phyloP scores from a whole-genome alignment of 371 early-diverging fungal species.

The Mucor circinelloides region DNA sequence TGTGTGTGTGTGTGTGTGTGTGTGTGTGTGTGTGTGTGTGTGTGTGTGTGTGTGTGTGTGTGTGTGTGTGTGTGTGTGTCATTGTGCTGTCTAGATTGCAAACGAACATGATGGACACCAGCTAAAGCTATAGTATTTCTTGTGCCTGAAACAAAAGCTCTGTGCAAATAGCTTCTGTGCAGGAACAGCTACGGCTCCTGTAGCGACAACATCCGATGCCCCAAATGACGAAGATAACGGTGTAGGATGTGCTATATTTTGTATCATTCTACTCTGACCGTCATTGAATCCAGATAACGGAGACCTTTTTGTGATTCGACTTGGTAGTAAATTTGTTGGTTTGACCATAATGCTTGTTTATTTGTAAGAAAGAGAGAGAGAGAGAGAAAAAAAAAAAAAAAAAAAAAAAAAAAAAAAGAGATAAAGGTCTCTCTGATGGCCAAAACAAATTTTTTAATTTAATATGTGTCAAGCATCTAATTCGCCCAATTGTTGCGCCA shows the following conservation, averaged over 20 bases:
- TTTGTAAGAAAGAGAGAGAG: background rate
- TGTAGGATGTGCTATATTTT: background rate
- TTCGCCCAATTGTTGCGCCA: conserved; percentile 26
- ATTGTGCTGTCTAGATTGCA: background rate
- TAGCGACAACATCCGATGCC: background rate
- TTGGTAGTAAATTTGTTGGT: background rate
- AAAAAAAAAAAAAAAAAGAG: background rate
- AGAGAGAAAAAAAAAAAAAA: background rate
- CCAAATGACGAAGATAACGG: background rate
- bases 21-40: no score
- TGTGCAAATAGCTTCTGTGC: background rate
- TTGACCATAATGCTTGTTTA: background rate
- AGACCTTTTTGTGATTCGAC: background rate
- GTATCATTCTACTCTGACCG: background rate
- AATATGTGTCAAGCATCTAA: conserved; percentile 15
- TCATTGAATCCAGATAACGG: background rate
- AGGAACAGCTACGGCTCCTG: background rate
- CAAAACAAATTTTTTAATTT: background rate
- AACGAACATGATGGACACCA: conserved; percentile 3
- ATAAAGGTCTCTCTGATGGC: background rate
- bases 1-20: no score
- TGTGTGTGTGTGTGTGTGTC: background rate
- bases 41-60: background rate
- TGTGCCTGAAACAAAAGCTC: background rate
- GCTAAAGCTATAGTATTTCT: background rate